Evolutionary conservation across 2,329 filamentous ascomycete genomes (phyloP).

Genomic region (Orbilia blumenaviensis): DNA sequence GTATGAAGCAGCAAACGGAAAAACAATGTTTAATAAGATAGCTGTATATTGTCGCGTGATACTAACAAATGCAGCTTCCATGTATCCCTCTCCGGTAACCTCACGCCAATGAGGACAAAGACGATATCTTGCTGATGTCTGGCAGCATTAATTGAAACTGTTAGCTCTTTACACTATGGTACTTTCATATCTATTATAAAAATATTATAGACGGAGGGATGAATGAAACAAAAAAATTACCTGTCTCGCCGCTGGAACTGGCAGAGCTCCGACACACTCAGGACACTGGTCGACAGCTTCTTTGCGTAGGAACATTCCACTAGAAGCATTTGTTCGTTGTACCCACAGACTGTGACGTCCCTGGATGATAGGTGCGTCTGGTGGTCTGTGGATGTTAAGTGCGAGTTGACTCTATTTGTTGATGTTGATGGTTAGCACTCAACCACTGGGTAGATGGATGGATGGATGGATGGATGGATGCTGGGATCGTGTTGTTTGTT

Average conservation of each 20-base stretch:
- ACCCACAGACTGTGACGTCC: conserved; percentile 26
- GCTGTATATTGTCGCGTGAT: no score
- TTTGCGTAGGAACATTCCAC: conserved; percentile 22
- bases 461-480: no score
- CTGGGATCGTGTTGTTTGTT: no score
- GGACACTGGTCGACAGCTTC: neutral
- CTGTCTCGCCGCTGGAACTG: neutral
- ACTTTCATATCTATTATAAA: no score
- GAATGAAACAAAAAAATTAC: no score
- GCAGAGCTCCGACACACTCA: neutral
- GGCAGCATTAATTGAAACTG: no score
- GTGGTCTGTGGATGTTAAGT: neutral
- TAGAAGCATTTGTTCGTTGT: conserved; percentile 14
- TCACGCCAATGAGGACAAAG: conserved; percentile 39
- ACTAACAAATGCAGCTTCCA: conserved; percentile 5
- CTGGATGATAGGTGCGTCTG: neutral
- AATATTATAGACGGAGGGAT: no score
- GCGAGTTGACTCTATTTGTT: neutral
- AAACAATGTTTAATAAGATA: no score
- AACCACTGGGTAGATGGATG: no score
- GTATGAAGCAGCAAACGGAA: no score
- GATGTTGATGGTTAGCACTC: no score
- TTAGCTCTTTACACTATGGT: no score
- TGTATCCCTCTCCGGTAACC: neutral
- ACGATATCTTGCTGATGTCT: conserved; percentile 24